Base-by-base conservation (phyloP, 352 stramenopile species). In the Labyrinthula sp. region DNA sequence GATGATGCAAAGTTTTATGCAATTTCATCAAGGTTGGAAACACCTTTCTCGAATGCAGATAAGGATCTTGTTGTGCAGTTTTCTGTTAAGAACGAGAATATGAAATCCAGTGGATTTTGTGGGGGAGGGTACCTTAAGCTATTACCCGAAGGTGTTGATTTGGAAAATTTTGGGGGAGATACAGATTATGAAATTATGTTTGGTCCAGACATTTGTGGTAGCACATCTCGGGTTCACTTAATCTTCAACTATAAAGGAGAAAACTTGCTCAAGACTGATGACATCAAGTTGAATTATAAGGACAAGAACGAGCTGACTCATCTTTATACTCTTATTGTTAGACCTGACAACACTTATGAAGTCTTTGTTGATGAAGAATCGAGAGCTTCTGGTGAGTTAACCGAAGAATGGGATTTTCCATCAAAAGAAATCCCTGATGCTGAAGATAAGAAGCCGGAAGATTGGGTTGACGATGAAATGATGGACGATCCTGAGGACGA, bases 101-200 rank as follows among this genome's bases (percentile, higher is more conserved):
- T n/a, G n/a, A 31, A 35, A 31, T 37, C 34, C 43, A 80, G 91
- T 47, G 68, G 95, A 29, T 88, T 97, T 62, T 99, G 90, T 67
- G 90, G 89, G 46, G 90, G 90, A 47, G 88, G 85, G 7, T 99
- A 99, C 78, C 92, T 99, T 62, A 99, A 99, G 68, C 73, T 99
- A 35, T 63, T 95, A 29, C 73, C 80, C 17, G 69, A 64, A n/a
- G 69, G 74, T 21, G 75, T 92, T 48, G 79, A 94, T 59, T 61
- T 83, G 54, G 67, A 50, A 20, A 84, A 70, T 28, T 95, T 97
- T 64, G 82, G 79, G 41, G 85, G 85, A 25, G 85, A 95, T 41
- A 83, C 81, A 25, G 67, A 73, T 4, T 96, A 95, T 63, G 57
- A 62, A 30, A 72, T 99, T 60, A 97, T 99, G 90, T 99, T 99